Percentiles rank a stretch among this genome's conserved stretches.
Conservation (phyloP, 768 basidiomycete species). For the Lactarius psammicola region DNA sequence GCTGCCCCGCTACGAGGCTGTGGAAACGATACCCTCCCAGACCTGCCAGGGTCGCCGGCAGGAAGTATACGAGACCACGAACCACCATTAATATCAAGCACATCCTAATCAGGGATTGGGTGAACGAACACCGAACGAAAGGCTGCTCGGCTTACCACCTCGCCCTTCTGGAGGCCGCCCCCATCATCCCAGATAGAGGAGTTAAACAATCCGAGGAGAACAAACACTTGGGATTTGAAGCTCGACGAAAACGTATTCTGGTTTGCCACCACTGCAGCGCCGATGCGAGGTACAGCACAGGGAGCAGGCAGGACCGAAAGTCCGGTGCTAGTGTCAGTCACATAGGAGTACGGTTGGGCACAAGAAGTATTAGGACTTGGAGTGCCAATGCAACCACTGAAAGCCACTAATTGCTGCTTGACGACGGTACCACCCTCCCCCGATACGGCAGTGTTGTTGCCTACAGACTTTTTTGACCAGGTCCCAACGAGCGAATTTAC, state of each 20-base stretch:
- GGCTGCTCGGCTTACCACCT: conserved; percentile 55
- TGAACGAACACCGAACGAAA: neutral
- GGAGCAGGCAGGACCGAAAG: conserved; percentile 39
- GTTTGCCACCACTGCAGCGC: conserved; percentile 61
- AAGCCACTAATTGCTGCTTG: conserved; percentile 48
- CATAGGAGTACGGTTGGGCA: conserved; percentile 56
- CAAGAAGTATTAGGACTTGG: conserved; percentile 46
- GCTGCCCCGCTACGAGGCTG: conserved; percentile 69
- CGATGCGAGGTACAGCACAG: conserved; percentile 63
- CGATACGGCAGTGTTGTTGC: conserved; percentile 41
- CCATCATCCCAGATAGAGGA: conserved; percentile 64
- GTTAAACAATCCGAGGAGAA: conserved; percentile 68
- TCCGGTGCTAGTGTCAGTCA: conserved; percentile 61
- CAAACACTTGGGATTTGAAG: conserved; percentile 63
- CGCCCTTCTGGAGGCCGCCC: conserved; percentile 58
- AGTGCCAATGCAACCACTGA: conserved; percentile 60
- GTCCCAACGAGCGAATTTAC: conserved; percentile 49
- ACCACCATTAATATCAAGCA: conserved; percentile 59
- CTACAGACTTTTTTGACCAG: conserved; percentile 55
- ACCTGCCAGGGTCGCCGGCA: conserved; percentile 65
- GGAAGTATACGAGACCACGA: conserved; percentile 74
- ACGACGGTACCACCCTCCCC: conserved; percentile 62
- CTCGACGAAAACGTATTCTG: conserved; percentile 52
- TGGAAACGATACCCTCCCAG: conserved; percentile 52
- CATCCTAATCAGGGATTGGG: conserved; percentile 42